Evolutionary conservation across 148 eudicot genomes (phyloP), one percentile per base, ranked within the genome.

Genomic region (Cornus suecica): DNA sequence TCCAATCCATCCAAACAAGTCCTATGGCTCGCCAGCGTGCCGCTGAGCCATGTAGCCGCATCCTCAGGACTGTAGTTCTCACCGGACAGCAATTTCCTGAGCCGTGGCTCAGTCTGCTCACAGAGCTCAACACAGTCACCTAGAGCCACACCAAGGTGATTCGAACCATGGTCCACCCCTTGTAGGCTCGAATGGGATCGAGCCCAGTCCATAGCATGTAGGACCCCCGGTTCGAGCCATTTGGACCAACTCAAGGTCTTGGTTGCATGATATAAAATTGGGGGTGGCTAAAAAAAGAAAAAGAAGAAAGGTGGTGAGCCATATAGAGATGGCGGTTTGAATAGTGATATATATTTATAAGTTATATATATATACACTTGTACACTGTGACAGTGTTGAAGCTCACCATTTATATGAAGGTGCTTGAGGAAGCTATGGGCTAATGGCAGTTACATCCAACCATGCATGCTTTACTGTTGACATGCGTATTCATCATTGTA

Each of bases 1-100:
- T 70, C 73, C 69, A 92, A 71, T 58, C 92, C 92, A 84, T 90
- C 94, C 86, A 88, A 81, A 82, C 97, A 92, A 76, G 84, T 84
- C 78, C 69, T 74, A 81, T 92, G 90, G 77, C 88, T 84, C 3
- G 94, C 90, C 75, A 84, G 51, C 54, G 84, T 86, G 5, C 82
- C 91, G 66, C 92, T 88, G 2, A 88, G 83, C 97, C 97, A 90
- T 25, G 91, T 79, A 41, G 84, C 24, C 0, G 80, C 91, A 64
- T 92, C 97, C 23, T 82, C 92, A 23, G 58, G 29, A 67, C 75
- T 72, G 65, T 66, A 79, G 22, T 28, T 37, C n/a, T 71, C 65
- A 4, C 66, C 70, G 16, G 64, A 71, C 41, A 78, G 78, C 76
- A 87, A 51, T 31, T 84, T 69, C 3, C 66, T 77, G 8, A 92